Percentiles rank a stretch among this genome's conserved stretches.
These are phyloP conservation scores for Tolypocladium guangdongense DNA, from an alignment of 2,329 filamentous ascomycete species.

Conservation along the genomic window DNA sequence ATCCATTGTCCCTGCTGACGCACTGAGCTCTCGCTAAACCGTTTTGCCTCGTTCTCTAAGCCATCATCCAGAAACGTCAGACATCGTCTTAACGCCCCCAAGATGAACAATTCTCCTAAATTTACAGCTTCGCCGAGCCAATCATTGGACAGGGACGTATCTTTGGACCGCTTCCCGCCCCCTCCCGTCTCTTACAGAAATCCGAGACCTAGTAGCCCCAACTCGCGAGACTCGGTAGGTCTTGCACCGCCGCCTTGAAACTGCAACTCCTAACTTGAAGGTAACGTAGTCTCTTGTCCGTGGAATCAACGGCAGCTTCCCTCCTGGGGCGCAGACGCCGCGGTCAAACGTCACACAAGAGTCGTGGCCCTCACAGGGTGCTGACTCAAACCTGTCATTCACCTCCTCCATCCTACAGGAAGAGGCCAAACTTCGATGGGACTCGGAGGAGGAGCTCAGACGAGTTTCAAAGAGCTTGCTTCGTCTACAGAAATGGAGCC, in stretches of 20 bases:
- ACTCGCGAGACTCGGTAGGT: constrained; percentile 18
- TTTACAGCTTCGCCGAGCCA: no score
- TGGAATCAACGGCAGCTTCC: constrained; percentile 19
- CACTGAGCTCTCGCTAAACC: no score
- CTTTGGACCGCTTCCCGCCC: neutral
- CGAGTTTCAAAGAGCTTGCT: constrained; percentile 25
- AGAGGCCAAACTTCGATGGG: constrained; percentile 28
- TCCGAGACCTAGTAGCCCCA: constrained; percentile 6
- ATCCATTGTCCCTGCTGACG: no score
- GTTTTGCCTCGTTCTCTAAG: no score
- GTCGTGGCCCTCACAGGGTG: constrained; percentile 21
- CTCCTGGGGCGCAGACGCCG: constrained; percentile 19
- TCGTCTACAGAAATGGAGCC: constrained; percentile 26
- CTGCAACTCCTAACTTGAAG: neutral
- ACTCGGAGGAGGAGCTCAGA: constrained; percentile 27
- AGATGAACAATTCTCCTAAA: no score
- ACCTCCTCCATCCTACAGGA: constrained; percentile 25
- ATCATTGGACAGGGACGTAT: no score
- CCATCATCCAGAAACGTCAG: no score
- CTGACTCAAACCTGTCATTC: constrained; percentile 23
- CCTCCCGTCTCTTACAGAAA: constrained; percentile 6
- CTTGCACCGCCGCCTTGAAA: no score
- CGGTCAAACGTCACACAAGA: constrained; percentile 17
- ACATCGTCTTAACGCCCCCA: no score
- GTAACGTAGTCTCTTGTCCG: constrained; percentile 20